Percentiles rank a stretch among this genome's conserved stretches.
Evolutionary conservation across 306 rosid genomes (phyloP).

Genomic region (Acacia acuminata): DNA sequence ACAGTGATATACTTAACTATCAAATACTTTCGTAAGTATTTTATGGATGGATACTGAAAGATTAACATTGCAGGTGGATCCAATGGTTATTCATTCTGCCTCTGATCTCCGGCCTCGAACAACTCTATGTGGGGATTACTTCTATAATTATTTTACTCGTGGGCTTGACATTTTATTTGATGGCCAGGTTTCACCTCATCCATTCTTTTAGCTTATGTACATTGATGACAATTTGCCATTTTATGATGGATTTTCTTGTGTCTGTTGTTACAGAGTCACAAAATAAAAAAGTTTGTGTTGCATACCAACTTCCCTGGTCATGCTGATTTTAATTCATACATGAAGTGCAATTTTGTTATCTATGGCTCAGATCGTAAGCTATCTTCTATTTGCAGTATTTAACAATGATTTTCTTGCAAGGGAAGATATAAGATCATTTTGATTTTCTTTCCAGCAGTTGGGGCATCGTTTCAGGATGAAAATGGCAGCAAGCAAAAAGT

Average conservation of each 20-base stretch:
- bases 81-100: conserved; percentile 98
- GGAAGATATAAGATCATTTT: conserved; percentile 19
- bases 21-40: conserved; percentile 24
- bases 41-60: conserved; percentile 21
- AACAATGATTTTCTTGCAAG: conserved; percentile 15
- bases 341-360: conserved; percentile 92
- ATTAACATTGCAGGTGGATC: conserved; percentile 72
- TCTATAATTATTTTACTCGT: conserved; percentile 92
- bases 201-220: conserved; percentile 11
- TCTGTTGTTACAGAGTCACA: conserved; percentile 75
- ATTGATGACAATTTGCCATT: background rate
- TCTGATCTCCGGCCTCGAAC: conserved; percentile 88
- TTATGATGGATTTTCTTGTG: conserved; percentile 12
- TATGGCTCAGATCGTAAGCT: conserved; percentile 64
- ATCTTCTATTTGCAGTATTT: conserved; percentile 24
- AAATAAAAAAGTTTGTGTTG: conserved; percentile 95
- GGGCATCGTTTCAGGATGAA: conserved; percentile 69
- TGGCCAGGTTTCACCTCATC: conserved; percentile 69
- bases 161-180: conserved; percentile 96
- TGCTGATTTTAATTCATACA: conserved; percentile 94
- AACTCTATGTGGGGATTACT: conserved; percentile 95
- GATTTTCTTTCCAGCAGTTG: conserved; percentile 45
- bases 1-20: background rate
- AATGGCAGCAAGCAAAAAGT: conserved; percentile 47
- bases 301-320: conserved; percentile 97